A percentile compares a stretch with the other conserved stretches of the same genome.
phyloP scores from a whole-genome alignment of 2,329 filamentous ascomycete genomes.

The Epichloe sylvatica region DNA sequence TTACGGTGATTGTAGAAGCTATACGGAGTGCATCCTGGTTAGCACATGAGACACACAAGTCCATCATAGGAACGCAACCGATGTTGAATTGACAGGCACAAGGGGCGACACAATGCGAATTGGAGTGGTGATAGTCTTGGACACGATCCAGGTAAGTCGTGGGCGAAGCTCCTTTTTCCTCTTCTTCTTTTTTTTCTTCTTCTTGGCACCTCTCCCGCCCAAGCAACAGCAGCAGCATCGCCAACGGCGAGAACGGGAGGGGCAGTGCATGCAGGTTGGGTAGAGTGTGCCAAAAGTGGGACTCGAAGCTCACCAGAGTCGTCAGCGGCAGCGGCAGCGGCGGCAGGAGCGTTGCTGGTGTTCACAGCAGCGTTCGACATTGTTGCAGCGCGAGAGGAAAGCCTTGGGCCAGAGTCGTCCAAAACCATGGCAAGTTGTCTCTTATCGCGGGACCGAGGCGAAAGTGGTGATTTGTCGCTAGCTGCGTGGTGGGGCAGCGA shows the following conservation, averaged over 20 bases:
- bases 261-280: conserved; percentile 12
- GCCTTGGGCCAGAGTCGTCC: conserved; percentile 25
- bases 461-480: conserved; percentile 7
- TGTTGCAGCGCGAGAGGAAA: conserved; percentile 19
- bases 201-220: neutral
- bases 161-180: neutral
- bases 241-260: conserved; percentile 18
- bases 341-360: conserved; percentile 10
- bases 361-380: conserved; percentile 23
- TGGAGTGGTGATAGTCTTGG: neutral
- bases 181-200: too few relatives aligned
- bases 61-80: neutral
- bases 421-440: conserved; percentile 22
- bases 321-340: conserved; percentile 12
- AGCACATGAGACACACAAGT: conserved; percentile 12
- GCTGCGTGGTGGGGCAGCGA: neutral
- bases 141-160: neutral
- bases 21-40: conserved; percentile 10
- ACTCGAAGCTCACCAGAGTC: conserved; percentile 26
- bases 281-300: conserved; percentile 3
- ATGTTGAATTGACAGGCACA: neutral
- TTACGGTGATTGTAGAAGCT: conserved; percentile 39
- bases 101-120: neutral
- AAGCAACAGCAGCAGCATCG: conserved; percentile 6
- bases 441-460: neutral